Evolutionary conservation across 257 asterid species (phyloP).

Genomic region (Solanum chilense): DNA sequence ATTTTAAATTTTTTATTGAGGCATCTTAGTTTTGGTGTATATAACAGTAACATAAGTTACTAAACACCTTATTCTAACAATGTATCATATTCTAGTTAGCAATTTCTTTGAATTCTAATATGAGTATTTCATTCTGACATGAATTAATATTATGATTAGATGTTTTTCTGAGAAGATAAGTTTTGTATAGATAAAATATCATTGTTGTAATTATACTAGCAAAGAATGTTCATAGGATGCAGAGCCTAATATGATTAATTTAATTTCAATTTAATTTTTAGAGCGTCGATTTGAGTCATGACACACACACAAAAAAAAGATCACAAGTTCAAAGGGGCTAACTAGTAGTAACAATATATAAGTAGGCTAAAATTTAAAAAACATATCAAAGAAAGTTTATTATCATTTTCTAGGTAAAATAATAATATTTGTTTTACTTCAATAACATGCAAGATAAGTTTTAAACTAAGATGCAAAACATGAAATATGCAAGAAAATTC

Average conservation of each 20-base stretch:
- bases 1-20: no score
- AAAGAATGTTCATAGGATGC: neutral
- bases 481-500: neutral
- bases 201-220: neutral
- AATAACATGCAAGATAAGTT: no score
- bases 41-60: no score
- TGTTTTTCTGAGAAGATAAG: neutral
- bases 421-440: neutral
- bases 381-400: neutral
- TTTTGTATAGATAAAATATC: neutral
- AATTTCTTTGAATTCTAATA: no score
- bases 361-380: neutral
- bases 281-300: neutral
- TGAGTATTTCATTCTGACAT: neutral
- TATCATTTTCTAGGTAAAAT: neutral
- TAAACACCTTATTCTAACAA: no score
- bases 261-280: no score
- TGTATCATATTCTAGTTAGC: no score
- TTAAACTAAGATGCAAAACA: neutral
- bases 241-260: neutral
- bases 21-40: no score
- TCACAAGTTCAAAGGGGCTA: no score
- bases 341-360: no score
- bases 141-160: neutral
- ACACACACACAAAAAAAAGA: neutral